These are phyloP conservation scores for Daldinia vernicosa DNA, from an alignment of 495 filamentous ascomycete genomes.

Conservation along the genomic window DNA sequence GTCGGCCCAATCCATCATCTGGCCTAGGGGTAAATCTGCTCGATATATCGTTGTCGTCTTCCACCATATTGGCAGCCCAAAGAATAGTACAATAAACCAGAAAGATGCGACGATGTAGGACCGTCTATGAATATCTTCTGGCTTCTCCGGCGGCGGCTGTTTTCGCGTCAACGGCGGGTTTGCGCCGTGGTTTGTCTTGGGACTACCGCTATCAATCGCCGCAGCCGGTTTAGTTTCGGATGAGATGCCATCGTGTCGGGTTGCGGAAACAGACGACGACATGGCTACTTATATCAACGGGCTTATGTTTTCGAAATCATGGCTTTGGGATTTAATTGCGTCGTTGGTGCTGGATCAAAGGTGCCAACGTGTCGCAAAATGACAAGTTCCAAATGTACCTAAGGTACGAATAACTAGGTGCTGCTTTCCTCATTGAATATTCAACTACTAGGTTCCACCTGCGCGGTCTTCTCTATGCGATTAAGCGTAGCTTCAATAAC, in stretches of 20 bases:
- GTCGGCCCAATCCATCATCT: constrained; percentile 94
- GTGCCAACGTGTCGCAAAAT: constrained; percentile 24
- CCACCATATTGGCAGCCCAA: constrained; percentile 96
- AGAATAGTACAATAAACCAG: constrained; percentile 83
- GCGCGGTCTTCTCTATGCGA: neutral
- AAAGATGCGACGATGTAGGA: constrained; percentile 84
- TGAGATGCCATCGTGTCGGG: constrained; percentile 17
- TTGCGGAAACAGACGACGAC: constrained; percentile 32
- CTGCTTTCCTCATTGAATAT: neutral
- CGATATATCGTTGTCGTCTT: constrained; percentile 95
- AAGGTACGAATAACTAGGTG: neutral
- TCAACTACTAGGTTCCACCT: neutral
- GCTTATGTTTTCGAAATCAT: constrained; percentile 31
- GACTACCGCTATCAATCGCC: neutral
- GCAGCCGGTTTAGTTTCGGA: constrained; percentile 4
- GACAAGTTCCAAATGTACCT: neutral
- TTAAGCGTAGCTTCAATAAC: neutral
- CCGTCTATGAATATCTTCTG: constrained; percentile 71
- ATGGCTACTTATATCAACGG: constrained; percentile 28
- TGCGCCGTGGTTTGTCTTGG: constrained; percentile 1
- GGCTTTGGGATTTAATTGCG: constrained; percentile 19
- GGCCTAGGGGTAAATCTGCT: constrained; percentile 79
- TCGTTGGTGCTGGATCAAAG: constrained; percentile 7
- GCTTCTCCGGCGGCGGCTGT: constrained; percentile 77
- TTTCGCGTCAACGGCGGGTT: constrained; percentile 44